phyloP scores from a whole-genome alignment of 345 rosid species.

The Eutrema yunnanense region DNA sequence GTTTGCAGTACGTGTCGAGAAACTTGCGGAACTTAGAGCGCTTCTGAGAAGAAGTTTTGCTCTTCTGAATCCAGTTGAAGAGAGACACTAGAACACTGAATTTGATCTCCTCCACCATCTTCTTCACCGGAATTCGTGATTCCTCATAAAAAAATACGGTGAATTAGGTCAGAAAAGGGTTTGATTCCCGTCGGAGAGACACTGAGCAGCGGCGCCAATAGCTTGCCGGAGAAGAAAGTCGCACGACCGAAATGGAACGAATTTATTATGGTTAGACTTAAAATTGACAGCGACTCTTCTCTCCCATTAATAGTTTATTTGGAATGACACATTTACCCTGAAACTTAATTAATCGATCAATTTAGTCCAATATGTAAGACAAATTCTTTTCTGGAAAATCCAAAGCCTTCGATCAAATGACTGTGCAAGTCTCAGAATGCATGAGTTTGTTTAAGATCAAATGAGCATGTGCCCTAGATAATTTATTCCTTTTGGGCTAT shows the following conservation, averaged over 20 bases:
- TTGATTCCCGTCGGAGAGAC: neutral
- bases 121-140: neutral
- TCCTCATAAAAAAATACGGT: neutral
- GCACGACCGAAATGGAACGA: neutral
- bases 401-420: neutral
- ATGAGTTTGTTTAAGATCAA: too few relatives aligned
- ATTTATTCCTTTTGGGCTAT: too few relatives aligned
- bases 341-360: neutral
- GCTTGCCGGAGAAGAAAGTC: slow-evolving; percentile 27
- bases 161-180: neutral
- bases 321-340: neutral
- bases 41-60: slow-evolving; percentile 59
- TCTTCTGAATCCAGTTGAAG: slow-evolving; percentile 84
- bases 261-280: neutral
- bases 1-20: slow-evolving; percentile 74
- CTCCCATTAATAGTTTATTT: neutral
- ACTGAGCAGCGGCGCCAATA: neutral
- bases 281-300: neutral
- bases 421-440: neutral
- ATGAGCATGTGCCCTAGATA: too few relatives aligned
- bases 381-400: neutral
- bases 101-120: slow-evolving; percentile 49
- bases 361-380: neutral
- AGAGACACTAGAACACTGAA: slow-evolving; percentile 70
- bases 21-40: slow-evolving; percentile 89